Conservation (phyloP, 768 basidiomycete species). For the Trametes cingulata region DNA sequence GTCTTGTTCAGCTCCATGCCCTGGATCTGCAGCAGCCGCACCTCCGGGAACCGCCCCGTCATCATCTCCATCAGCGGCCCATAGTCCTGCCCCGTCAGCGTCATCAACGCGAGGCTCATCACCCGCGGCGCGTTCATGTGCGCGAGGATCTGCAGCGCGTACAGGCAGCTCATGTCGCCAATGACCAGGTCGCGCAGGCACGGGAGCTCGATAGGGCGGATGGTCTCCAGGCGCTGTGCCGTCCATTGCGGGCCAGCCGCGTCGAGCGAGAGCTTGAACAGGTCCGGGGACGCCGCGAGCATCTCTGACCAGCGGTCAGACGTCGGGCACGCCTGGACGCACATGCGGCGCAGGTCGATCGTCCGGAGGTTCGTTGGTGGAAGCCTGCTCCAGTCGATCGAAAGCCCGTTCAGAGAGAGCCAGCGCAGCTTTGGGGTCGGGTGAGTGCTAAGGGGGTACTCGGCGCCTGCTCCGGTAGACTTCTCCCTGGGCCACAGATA, state of each 20-base stretch:
- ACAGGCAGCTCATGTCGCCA: conserved; percentile 54
- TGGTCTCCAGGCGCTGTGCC: conserved; percentile 2
- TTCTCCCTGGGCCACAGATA: conserved; percentile 9
- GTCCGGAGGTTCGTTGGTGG: conserved; percentile 54
- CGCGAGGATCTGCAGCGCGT: conserved; percentile 47
- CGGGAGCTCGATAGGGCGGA: conserved; percentile 47
- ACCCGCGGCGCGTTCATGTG: conserved; percentile 60
- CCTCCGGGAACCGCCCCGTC: conserved; percentile 49
- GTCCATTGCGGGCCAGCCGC: conserved; percentile 47
- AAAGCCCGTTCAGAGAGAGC: conserved; percentile 58
- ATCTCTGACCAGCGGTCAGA: conserved; percentile 49
- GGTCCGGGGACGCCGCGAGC: conserved; percentile 33
- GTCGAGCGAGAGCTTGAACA: conserved; percentile 60
- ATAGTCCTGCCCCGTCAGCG: conserved; percentile 53
- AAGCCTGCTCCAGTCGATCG: conserved; percentile 59
- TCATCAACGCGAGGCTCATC: conserved; percentile 58
- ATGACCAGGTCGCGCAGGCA: conserved; percentile 53
- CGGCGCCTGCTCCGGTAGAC: conserved; percentile 21
- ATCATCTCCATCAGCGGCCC: conserved; percentile 46
- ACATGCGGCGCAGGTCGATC: conserved; percentile 65
- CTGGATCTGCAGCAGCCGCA: conserved; percentile 57
- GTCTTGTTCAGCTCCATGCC: conserved; percentile 39
- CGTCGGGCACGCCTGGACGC: conserved; percentile 51
- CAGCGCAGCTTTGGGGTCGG: conserved; percentile 46
- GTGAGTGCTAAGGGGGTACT: conserved; percentile 53